phyloP scores from a whole-genome alignment of 345 rosid genomes.

The Lumnitzera littorea region DNA sequence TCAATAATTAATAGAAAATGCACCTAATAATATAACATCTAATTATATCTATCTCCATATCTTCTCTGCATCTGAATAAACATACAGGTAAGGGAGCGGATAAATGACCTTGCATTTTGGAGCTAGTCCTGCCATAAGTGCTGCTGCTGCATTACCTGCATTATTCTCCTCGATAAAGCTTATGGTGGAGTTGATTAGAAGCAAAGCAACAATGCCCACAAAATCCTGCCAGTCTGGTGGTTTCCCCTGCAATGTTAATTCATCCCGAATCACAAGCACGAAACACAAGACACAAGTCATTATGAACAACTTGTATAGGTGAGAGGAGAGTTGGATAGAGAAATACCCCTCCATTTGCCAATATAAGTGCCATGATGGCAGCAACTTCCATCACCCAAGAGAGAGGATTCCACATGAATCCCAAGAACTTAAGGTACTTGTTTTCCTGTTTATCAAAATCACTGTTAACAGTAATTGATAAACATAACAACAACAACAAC shows the following conservation, averaged over 20 bases:
- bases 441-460: slow-evolving; percentile 38
- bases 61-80: too few species aligned
- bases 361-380: slow-evolving; percentile 72
- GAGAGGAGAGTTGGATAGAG: neutral
- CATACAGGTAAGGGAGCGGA: too few species aligned
- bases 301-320: too few species aligned
- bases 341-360: slow-evolving; percentile 76
- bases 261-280: too few species aligned
- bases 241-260: slow-evolving; percentile 42
- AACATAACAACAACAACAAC: too few species aligned
- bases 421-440: slow-evolving; percentile 64
- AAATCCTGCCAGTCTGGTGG: slow-evolving; percentile 95
- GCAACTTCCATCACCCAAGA: slow-evolving; percentile 94
- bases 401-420: slow-evolving; percentile 93
- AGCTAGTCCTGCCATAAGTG: slow-evolving; percentile 65
- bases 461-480: neutral
- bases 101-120: slow-evolving; percentile 58
- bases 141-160: slow-evolving; percentile 84
- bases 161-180: slow-evolving; percentile 79
- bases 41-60: too few species aligned
- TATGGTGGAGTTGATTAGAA: slow-evolving; percentile 71
- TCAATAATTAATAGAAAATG: too few species aligned
- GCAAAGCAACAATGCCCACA: slow-evolving; percentile 58
- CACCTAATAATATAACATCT: too few species aligned
- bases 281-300: too few species aligned